Evolutionary conservation across 306 rosid genomes (phyloP).

Genomic region (Albizia julibrissin): DNA sequence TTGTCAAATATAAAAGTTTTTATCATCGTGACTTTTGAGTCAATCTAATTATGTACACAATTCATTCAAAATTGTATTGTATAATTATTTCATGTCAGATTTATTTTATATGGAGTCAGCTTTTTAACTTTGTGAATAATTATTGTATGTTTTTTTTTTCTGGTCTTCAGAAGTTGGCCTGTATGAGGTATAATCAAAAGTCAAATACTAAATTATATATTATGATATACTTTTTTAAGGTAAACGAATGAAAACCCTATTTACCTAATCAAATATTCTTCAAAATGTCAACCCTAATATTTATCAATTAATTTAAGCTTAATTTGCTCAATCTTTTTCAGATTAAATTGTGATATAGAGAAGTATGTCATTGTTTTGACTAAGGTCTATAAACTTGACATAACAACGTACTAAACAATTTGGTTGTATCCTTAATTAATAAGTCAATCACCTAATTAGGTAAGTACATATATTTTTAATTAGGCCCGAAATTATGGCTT

Average conservation of each 20-base stretch:
- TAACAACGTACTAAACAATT: slow-evolving; percentile 13
- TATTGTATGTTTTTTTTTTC: neutral
- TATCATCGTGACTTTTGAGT: neutral
- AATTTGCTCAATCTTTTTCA: slow-evolving; percentile 24
- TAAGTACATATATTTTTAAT: neutral
- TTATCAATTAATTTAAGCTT: slow-evolving; percentile 14
- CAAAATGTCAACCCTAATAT: slow-evolving; percentile 31
- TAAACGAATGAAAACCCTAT: neutral
- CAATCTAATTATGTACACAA: neutral
- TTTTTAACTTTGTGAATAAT: neutral
- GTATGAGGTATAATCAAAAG: neutral
- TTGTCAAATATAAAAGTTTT: neutral
- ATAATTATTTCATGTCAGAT: neutral
- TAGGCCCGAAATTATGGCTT: neutral
- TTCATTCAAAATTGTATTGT: neutral
- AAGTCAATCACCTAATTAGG: neutral
- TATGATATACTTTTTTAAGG: neutral
- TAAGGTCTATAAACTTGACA: slow-evolving; percentile 26
- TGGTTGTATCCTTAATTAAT: slow-evolving; percentile 1
- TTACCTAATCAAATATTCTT: neutral
- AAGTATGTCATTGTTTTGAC: slow-evolving; percentile 37
- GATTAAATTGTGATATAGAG: slow-evolving; percentile 28
- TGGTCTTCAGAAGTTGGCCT: neutral
- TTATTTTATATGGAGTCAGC: neutral
- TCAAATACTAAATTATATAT: neutral